Base-by-base conservation (phyloP, 345 rosid species). In the Eucalyptus dawsonii region DNA sequence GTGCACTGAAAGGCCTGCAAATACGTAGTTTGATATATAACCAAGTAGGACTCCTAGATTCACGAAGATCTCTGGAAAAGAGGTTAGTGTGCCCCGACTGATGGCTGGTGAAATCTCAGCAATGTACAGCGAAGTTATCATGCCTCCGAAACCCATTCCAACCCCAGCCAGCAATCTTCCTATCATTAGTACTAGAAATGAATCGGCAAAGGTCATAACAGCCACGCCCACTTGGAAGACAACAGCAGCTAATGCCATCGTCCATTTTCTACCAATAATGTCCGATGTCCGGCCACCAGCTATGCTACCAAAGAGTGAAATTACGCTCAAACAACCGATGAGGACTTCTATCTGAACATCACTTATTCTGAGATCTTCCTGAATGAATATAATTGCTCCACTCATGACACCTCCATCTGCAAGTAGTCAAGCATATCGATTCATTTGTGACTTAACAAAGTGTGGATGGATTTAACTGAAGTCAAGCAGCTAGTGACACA, bases 401-500 rank as follows among this genome's bases (percentile, higher is more conserved):
- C 98, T 97, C 98, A 97, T 97, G 40, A 97, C 98, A 69, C 98
- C 99, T n/a, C 95, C 97, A 96, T 97, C 98, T 97, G 97, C 90
- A 90, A 92, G 17, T 49, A 65, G 50, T 86, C 42, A 81, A 50
- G 40, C 31, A 86, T 53, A 49, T 37, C 1, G 56, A 47, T 53
- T 47, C 54, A 50, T 50, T 86, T 8, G 14, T 15, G 1, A 49
- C 22, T 31, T 3, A 49, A 50, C 54, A 86, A 50, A 49, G 58
- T 29, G 5, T 62, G 80, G 54, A 17, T 14, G 44, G 44, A n/a
- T n/a, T 51, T 60, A 56, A 37, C 72, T 27, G 72, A 62, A 62
- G 72, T 29, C 5, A 5, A 62, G 72, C 34, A 62, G 72, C 34
- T 62, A 27, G 72, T 13, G 34, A 29, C 72, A 6, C 72, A 27